These are phyloP conservation scores for Rachicladosporium sp. DNA, from an alignment of 2,329 filamentous ascomycete species.

Conservation along the genomic window DNA sequence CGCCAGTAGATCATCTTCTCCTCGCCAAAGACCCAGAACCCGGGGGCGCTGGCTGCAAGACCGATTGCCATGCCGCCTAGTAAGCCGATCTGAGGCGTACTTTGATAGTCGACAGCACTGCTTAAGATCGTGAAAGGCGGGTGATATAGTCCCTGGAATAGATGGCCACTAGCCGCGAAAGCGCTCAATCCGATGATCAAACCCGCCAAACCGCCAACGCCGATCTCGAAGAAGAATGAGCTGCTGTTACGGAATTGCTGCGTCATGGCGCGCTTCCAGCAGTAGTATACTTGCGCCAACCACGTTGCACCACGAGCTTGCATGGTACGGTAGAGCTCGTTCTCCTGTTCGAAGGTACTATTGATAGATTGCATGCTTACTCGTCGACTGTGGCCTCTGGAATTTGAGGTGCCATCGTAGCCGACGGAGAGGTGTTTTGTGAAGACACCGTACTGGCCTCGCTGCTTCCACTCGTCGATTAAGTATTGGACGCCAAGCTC, in stretches of 20 bases:
- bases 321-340: slow-evolving; percentile 34
- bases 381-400: slow-evolving; percentile 11
- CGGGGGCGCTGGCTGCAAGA: slow-evolving; percentile 42
- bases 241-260: slow-evolving; percentile 45
- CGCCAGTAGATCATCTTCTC: slow-evolving; percentile 43
- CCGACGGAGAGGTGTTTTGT: slow-evolving; percentile 10
- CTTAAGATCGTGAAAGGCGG: slow-evolving; percentile 41
- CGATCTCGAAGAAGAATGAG: slow-evolving; percentile 43
- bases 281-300: slow-evolving; percentile 40
- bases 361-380: slow-evolving; percentile 18
- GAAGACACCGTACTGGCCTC: slow-evolving; percentile 11
- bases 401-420: slow-evolving; percentile 3
- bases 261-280: slow-evolving; percentile 39
- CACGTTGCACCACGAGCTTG: slow-evolving; percentile 39
- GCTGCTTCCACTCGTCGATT: slow-evolving; percentile 35
- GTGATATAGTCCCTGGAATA: slow-evolving; percentile 43
- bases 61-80: slow-evolving; percentile 44
- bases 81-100: slow-evolving; percentile 41
- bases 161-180: slow-evolving; percentile 36
- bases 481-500: slow-evolving; percentile 36
- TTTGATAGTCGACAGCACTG: slow-evolving; percentile 37
- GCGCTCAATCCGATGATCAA: slow-evolving; percentile 43
- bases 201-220: slow-evolving; percentile 40
- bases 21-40: slow-evolving; percentile 45
- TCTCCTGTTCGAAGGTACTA: slow-evolving; percentile 28